Percentiles rank a stretch among this genome's conserved stretches.
Evolutionary conservation across 1,139 yeast genomes (phyloP).

Genomic region (Yamadazyma sp.): DNA sequence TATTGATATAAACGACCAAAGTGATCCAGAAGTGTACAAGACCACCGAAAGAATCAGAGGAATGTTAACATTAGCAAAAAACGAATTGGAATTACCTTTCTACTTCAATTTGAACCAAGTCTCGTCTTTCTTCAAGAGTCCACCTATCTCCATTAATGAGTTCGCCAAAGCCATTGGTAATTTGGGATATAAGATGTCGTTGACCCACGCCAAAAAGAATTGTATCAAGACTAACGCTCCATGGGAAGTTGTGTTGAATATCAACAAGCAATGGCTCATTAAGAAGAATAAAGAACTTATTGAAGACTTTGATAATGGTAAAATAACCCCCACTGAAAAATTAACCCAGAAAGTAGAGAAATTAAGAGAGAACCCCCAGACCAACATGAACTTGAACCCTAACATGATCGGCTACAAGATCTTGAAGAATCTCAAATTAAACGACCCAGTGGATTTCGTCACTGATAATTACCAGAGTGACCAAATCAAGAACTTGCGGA

Average conservation of each 20-base stretch:
- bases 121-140: constrained; percentile 73
- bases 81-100: constrained; percentile 72
- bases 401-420: constrained; percentile 64
- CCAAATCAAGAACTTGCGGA: constrained; percentile 59
- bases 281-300: constrained; percentile 35
- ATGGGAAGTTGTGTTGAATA: constrained; percentile 71
- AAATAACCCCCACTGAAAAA: constrained; percentile 31
- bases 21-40: constrained; percentile 58
- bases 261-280: constrained; percentile 67
- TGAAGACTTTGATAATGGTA: constrained; percentile 23
- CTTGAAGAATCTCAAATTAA: constrained; percentile 38
- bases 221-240: constrained; percentile 90
- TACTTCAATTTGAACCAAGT: constrained; percentile 79
- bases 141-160: constrained; percentile 76
- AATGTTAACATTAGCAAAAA: constrained; percentile 80
- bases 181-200: constrained; percentile 74
- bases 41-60: constrained; percentile 87
- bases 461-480: constrained; percentile 55
- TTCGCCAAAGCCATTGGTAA: constrained; percentile 83
- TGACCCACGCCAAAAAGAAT: constrained; percentile 87
- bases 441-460: constrained; percentile 45
- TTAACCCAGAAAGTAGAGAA: constrained; percentile 22
- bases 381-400: constrained; percentile 37
- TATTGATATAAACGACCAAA: constrained; percentile 50
- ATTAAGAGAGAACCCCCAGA: constrained; percentile 26